A percentile compares a stretch with the other conserved stretches of the same genome.
Conservation (phyloP, 345 rosid species). For the Gossypium raimondii region DNA sequence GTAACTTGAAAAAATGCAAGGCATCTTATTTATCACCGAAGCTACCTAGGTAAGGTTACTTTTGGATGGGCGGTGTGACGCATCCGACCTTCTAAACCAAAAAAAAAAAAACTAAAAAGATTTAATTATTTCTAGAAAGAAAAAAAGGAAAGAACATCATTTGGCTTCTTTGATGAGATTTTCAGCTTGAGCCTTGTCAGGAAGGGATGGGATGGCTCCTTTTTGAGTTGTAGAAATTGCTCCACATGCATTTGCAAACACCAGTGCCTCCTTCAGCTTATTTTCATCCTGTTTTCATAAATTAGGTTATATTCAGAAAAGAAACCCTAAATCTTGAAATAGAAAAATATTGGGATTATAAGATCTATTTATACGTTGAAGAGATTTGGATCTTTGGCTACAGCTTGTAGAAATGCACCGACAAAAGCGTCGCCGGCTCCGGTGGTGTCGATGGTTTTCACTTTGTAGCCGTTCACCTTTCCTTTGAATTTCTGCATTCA, state of each 20-base stretch:
- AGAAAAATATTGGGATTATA: not conserved
- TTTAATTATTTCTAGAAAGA: not conserved
- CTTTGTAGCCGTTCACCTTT: not conserved
- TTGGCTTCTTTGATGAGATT: not conserved
- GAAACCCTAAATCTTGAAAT: not conserved
- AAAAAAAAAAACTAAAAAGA: not conserved
- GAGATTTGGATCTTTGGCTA: not conserved
- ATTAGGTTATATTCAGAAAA: not conserved
- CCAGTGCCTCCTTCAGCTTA: not conserved
- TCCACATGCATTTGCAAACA: not conserved
- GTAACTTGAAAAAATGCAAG: not conserved
- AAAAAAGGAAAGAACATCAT: not conserved
- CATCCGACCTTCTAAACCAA: no score
- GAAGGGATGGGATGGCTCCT: constrained; percentile 12
- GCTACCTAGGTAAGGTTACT: no score
- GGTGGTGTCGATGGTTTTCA: not conserved
- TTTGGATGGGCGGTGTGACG: no score
- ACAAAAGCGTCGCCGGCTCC: constrained; percentile 4
- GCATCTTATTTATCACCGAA: not conserved
- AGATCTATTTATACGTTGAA: not conserved
- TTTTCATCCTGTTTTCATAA: not conserved
- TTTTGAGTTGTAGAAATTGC: not conserved
- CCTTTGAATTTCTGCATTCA: constrained; percentile 4
- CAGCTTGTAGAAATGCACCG: not conserved
- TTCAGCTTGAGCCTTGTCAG: not conserved